Percentiles rank a stretch among this genome's conserved stretches.
Conservation (phyloP, 2,329 filamentous ascomycete species). For the Microdochium trichocladiopsis region DNA sequence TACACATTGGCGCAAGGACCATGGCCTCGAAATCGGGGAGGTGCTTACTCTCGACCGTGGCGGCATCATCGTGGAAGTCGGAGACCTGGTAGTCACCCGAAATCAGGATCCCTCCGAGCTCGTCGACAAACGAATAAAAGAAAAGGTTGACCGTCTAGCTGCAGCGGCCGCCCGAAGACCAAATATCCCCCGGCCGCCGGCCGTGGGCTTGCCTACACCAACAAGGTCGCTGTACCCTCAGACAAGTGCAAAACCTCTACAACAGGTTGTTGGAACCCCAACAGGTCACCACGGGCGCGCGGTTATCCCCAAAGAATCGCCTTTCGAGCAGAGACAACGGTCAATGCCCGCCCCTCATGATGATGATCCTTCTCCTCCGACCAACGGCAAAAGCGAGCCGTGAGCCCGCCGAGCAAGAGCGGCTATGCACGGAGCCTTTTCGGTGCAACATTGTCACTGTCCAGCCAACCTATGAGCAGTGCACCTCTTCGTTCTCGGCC, state of each 20-base stretch:
- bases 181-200: slow-evolving; percentile 18
- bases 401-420: slow-evolving; percentile 32
- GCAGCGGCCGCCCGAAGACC: slow-evolving; percentile 31
- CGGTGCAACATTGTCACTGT: slow-evolving; percentile 38
- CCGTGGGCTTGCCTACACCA: slow-evolving; percentile 7
- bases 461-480: slow-evolving; percentile 25
- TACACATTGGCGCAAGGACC: slow-evolving; percentile 67
- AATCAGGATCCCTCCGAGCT: slow-evolving; percentile 75
- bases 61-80: slow-evolving; percentile 71
- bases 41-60: slow-evolving; percentile 73
- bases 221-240: not conserved
- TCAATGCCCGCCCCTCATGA: slow-evolving; percentile 13
- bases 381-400: slow-evolving; percentile 30
- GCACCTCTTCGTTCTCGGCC: slow-evolving; percentile 14
- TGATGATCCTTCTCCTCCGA: slow-evolving; percentile 16
- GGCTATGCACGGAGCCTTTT: slow-evolving; percentile 45
- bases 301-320: slow-evolving; percentile 48
- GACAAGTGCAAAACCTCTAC: slow-evolving; percentile 23
- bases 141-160: slow-evolving; percentile 41
- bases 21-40: slow-evolving; percentile 70
- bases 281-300: slow-evolving; percentile 58
- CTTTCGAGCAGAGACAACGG: slow-evolving; percentile 53
- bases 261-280: slow-evolving; percentile 57
- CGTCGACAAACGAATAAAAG: slow-evolving; percentile 60
- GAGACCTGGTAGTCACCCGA: slow-evolving; percentile 62